These are phyloP conservation scores for Lactifluus subvellereus DNA, from an alignment of 768 basidiomycete genomes.

Conservation along the genomic window DNA sequence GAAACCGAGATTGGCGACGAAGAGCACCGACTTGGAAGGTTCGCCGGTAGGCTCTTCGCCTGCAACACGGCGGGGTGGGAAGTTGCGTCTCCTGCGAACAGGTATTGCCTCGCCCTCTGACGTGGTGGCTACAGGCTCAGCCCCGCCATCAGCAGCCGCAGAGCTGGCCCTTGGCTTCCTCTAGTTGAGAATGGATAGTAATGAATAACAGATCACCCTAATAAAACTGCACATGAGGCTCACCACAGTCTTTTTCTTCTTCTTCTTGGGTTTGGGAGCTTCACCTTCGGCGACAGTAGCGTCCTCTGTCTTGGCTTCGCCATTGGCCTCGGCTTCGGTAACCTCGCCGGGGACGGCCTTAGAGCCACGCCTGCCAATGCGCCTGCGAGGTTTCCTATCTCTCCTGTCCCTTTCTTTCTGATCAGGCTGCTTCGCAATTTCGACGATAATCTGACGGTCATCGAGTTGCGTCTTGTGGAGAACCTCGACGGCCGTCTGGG, in stretches of 20 bases:
- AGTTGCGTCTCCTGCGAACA: constrained; percentile 50
- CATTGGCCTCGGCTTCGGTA: constrained; percentile 84
- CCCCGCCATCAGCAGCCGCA: constrained; percentile 33
- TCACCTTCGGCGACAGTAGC: constrained; percentile 47
- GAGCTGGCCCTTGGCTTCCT: constrained; percentile 41
- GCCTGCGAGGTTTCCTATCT: constrained; percentile 63
- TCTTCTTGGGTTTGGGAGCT: constrained; percentile 66
- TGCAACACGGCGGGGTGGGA: constrained; percentile 58
- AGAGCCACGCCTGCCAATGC: constrained; percentile 78
- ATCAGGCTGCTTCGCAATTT: constrained; percentile 87
- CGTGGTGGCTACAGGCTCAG: constrained; percentile 35
- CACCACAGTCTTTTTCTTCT: constrained; percentile 68
- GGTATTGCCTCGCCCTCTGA: constrained; percentile 38
- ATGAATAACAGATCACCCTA: constrained; percentile 25
- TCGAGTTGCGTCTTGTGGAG: constrained; percentile 89
- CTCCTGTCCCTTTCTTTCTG: constrained; percentile 81
- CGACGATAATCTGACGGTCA: constrained; percentile 82
- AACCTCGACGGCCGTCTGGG: constrained; percentile 76
- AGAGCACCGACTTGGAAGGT: constrained; percentile 83
- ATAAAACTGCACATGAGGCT: constrained; percentile 20
- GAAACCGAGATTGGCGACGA: constrained; percentile 98
- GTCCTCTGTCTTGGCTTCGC: constrained; percentile 57
- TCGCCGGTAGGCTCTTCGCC: constrained; percentile 85
- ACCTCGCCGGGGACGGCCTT: constrained; percentile 87
- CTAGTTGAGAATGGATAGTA: constrained; percentile 41